These are phyloP conservation scores for Kwoniella mangroviensis DNA, from an alignment of 768 basidiomycete genomes.

Conservation along the genomic window DNA sequence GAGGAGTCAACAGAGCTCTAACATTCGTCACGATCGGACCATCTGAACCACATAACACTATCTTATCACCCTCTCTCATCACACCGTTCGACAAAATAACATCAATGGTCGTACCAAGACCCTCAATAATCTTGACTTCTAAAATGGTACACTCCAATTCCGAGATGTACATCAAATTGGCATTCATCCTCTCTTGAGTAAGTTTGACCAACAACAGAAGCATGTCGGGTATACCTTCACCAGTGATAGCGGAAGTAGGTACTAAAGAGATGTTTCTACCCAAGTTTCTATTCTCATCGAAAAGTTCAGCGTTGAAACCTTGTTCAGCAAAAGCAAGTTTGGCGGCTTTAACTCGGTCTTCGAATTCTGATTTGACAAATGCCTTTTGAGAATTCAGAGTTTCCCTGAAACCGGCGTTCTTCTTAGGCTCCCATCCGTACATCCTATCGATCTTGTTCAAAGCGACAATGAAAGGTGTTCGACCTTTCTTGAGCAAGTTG, in stretches of 20 bases:
- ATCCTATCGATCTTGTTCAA: constrained; percentile 99
- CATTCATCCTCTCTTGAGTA: constrained; percentile 97
- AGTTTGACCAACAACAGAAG: constrained; percentile 97
- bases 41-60: constrained; percentile 95
- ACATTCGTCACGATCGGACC: constrained; percentile 96
- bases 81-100: constrained; percentile 94
- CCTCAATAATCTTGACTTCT: constrained; percentile 98
- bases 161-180: constrained; percentile 95
- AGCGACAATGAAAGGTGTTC: constrained; percentile 98
- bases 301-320: constrained; percentile 89
- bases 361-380: constrained; percentile 86
- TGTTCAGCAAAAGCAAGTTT: constrained; percentile 96
- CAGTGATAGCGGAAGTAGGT: constrained; percentile 96
- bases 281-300: constrained; percentile 97
- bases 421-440: constrained; percentile 90
- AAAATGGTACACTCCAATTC: constrained; percentile 97
- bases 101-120: constrained; percentile 96
- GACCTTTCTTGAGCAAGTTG: constrained; percentile 83
- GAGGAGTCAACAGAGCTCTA: constrained; percentile 90
- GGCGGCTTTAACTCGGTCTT: constrained; percentile 80
- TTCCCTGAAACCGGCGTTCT: constrained; percentile 89
- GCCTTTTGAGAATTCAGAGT: constrained; percentile 80
- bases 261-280: constrained; percentile 93
- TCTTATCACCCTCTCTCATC: constrained; percentile 85
- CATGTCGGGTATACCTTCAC: constrained; percentile 99